Conservation (phyloP, 345 rosid species). For the Mercurialis annua region DNA sequence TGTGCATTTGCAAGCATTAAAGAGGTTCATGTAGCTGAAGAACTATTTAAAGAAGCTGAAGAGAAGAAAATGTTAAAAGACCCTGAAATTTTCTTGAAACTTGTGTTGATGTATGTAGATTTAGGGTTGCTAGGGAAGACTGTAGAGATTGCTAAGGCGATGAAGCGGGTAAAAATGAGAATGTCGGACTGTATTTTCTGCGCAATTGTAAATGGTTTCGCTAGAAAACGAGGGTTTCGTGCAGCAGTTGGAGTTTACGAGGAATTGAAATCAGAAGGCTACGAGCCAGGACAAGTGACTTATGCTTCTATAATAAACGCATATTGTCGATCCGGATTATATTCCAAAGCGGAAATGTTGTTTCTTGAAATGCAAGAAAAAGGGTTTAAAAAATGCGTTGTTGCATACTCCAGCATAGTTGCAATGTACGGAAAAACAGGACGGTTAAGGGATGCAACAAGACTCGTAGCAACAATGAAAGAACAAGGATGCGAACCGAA, state of each 20-base stretch:
- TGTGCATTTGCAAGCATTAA: slow-evolving; percentile 44
- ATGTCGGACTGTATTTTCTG: slow-evolving; percentile 76
- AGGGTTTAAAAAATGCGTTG: slow-evolving; percentile 71
- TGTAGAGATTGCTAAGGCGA: slow-evolving; percentile 46
- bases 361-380: slow-evolving; percentile 65
- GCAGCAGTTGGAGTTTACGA: slow-evolving; percentile 53
- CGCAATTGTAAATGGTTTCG: slow-evolving; percentile 66
- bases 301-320: slow-evolving; percentile 70
- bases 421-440: slow-evolving; percentile 74
- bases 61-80: slow-evolving; percentile 51
- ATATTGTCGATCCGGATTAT: slow-evolving; percentile 51
- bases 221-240: slow-evolving; percentile 54
- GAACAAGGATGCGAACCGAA: slow-evolving; percentile 67
- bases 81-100: slow-evolving; percentile 66
- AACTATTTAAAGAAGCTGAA: slow-evolving; percentile 60
- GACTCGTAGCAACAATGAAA: slow-evolving; percentile 75
- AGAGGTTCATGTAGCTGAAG: slow-evolving; percentile 41
- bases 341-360: slow-evolving; percentile 55
- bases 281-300: slow-evolving; percentile 84
- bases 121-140: slow-evolving; percentile 60
- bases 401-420: slow-evolving; percentile 75
- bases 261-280: slow-evolving; percentile 43
- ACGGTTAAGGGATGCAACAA: slow-evolving; percentile 61
- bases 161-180: slow-evolving; percentile 44
- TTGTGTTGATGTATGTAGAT: slow-evolving; percentile 66